phyloP scores from a whole-genome alignment of 495 filamentous ascomycete genomes.

The Penicillium argentinense region DNA sequence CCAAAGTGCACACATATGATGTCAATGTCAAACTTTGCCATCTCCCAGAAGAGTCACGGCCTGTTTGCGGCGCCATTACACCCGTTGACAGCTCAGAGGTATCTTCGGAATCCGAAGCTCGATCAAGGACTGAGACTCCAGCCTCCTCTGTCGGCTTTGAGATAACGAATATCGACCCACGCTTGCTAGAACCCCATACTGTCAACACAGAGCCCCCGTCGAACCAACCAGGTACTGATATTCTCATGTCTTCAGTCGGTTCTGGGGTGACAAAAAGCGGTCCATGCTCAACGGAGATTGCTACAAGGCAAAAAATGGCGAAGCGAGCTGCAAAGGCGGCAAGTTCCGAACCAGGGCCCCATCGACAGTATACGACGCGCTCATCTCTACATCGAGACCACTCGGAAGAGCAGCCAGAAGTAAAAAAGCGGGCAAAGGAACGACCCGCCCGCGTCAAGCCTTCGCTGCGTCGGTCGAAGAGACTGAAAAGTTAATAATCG shows the following conservation, averaged over 20 bases:
- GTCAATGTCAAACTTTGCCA: constrained; percentile 26
- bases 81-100: constrained; percentile 16
- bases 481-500: constrained; percentile 9
- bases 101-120: constrained; percentile 18
- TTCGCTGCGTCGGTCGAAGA: constrained; percentile 12
- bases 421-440: constrained; percentile 3
- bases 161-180: constrained; percentile 23
- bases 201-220: constrained; percentile 3
- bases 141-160: constrained; percentile 21
- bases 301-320: constrained; percentile 11
- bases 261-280: constrained; percentile 6
- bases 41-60: constrained; percentile 14
- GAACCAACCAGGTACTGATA: constrained; percentile 4
- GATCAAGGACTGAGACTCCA: constrained; percentile 18
- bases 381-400: constrained; percentile 5
- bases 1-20: constrained; percentile 22
- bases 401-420: constrained; percentile 5
- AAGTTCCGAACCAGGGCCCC: constrained; percentile 4
- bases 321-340: constrained; percentile 15
- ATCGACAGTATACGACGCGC: constrained; percentile 11
- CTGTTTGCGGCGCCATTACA: constrained; percentile 14
- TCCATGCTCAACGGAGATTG: constrained; percentile 10
- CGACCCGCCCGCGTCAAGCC: not conserved
- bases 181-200: constrained; percentile 13
- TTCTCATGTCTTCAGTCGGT: constrained; percentile 11